A percentile compares a stretch with the other conserved stretches of the same genome.
Conservation (phyloP, 73 alveolate genomes). For the Breviolum minutum region DNA sequence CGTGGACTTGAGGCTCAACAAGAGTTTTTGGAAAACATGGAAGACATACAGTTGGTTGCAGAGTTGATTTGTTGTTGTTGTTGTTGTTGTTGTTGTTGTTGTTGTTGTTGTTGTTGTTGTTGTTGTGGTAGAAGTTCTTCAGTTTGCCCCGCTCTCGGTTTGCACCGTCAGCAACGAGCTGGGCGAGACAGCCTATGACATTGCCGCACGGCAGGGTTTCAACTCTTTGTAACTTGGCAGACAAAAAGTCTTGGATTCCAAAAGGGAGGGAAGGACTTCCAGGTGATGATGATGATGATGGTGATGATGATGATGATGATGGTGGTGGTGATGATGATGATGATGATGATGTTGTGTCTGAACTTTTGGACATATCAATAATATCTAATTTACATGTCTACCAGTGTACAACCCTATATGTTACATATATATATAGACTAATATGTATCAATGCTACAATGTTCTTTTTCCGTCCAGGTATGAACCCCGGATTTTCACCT, state of each 20-base stretch:
- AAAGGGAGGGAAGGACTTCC: background rate
- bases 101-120: background rate
- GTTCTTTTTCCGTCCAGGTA: no score
- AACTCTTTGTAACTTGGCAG: slow-evolving; percentile 33
- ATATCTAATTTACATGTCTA: no score
- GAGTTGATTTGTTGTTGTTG: background rate
- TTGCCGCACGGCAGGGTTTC: slow-evolving; percentile 55
- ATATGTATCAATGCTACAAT: no score
- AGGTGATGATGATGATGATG: background rate
- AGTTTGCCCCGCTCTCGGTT: background rate
- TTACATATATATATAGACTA: no score
- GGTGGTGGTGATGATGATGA: no score
- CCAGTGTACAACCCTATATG: no score
- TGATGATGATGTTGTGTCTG: no score
- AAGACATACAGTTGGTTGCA: background rate
- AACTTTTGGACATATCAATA: no score
- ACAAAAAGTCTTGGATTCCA: background rate
- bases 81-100: background rate
- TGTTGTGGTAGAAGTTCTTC: background rate
- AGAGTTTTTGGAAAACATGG: background rate
- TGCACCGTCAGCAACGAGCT: slow-evolving; percentile 27
- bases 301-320: background rate
- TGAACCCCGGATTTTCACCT: no score
- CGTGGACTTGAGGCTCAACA: slow-evolving; percentile 5
- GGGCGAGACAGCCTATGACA: slow-evolving; percentile 58